Percentiles rank a stretch among this genome's conserved stretches.
phyloP scores from a whole-genome alignment of 257 asterid genomes.

The Paraleonurus japonicus region DNA sequence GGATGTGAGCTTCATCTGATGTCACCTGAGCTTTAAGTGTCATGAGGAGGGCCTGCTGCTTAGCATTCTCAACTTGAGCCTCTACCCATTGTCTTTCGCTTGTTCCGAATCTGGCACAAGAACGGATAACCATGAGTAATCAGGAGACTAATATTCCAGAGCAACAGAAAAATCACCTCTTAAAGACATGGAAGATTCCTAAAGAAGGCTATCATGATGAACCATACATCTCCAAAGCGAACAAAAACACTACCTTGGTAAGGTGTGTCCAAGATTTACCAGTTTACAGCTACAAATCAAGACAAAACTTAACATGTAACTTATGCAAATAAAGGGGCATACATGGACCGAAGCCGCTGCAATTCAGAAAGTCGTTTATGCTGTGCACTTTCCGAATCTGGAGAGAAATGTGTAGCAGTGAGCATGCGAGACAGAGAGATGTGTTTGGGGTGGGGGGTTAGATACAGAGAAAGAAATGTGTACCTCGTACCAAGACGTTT shows the following conservation, averaged over 20 bases:
- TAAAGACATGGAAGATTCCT: constrained; percentile 4
- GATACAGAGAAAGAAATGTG: constrained; percentile 17
- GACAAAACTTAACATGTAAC: constrained; percentile 9
- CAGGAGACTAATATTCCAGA: constrained; percentile 3
- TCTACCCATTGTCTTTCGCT: constrained; percentile 99
- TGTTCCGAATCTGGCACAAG: constrained; percentile 77
- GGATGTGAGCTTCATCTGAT: constrained; percentile 98
- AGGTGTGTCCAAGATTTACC: constrained; percentile 11
- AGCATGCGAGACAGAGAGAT: not conserved
- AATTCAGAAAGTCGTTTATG: constrained; percentile 94
- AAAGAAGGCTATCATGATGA: not conserved
- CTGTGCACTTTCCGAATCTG: constrained; percentile 82
- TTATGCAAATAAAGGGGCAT: constrained; percentile 40
- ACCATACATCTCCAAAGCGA: not conserved
- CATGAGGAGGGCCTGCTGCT: constrained; percentile 87
- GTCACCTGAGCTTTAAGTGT: constrained; percentile 93
- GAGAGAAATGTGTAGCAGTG: not conserved
- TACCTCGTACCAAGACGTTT: constrained; percentile 83
- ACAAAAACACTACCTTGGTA: not conserved
- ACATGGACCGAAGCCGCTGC: constrained; percentile 96
- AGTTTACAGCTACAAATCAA: constrained; percentile 5
- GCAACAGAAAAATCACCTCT: not conserved
- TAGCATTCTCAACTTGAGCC: constrained; percentile 98
- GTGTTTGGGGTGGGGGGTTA: not conserved
- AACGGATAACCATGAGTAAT: constrained; percentile 28